These are phyloP conservation scores for Aspergillus vadensis DNA, from an alignment of 2,329 filamentous ascomycete species.

Conservation along the genomic window DNA sequence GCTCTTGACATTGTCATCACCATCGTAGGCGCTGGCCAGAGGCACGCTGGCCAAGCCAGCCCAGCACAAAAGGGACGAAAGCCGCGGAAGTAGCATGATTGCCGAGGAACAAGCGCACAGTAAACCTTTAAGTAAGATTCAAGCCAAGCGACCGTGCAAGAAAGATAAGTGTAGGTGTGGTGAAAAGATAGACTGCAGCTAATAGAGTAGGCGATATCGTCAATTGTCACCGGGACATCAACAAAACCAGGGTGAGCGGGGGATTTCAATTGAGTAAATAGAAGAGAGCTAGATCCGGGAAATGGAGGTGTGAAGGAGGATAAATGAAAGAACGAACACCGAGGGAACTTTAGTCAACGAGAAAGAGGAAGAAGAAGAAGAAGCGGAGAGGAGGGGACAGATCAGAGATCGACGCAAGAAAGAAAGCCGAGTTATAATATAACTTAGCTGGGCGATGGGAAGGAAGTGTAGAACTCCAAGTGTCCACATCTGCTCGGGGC, in stretches of 20 bases:
- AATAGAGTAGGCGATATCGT: conserved; percentile 11
- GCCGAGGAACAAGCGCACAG: not conserved
- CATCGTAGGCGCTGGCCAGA: conserved; percentile 47
- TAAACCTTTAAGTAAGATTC: not conserved
- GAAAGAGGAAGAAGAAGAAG: conserved; percentile 5
- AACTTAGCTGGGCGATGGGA: not conserved
- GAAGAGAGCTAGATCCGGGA: conserved; percentile 32
- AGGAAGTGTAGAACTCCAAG: conserved; percentile 17
- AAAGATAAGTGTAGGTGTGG: conserved; percentile 1
- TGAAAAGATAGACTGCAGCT: conserved; percentile 25
- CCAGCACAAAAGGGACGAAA: conserved; percentile 39
- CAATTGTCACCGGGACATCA: conserved; percentile 46
- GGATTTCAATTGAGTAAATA: conserved; percentile 28
- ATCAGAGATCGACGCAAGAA: conserved; percentile 5
- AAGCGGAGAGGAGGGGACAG: conserved; percentile 11
- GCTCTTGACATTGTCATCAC: conserved; percentile 59
- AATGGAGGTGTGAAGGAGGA: conserved; percentile 8
- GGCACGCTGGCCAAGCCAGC: conserved; percentile 36
- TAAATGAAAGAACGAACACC: not conserved
- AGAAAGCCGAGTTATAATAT: not conserved
- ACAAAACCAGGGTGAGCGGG: conserved; percentile 22
- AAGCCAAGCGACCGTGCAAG: conserved; percentile 9
- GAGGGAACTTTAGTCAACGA: not conserved
- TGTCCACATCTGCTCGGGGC: conserved; percentile 27
- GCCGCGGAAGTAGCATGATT: conserved; percentile 37